Conservation (phyloP, 2,329 filamentous ascomycete genomes). For the Colletotrichum lini region DNA sequence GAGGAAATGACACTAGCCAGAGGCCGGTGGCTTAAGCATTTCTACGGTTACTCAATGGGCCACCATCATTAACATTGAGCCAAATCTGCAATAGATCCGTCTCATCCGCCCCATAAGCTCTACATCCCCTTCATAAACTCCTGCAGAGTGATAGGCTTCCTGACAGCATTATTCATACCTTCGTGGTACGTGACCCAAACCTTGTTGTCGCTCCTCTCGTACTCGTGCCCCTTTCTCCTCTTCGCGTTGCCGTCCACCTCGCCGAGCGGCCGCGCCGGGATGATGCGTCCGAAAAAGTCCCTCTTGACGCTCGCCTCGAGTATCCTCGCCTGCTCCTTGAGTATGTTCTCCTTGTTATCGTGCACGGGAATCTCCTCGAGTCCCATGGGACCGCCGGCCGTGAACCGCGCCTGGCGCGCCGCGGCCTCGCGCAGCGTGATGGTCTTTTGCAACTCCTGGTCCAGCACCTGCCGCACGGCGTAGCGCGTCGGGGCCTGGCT, state of each 20-base stretch:
- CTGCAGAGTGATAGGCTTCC: slow-evolving; percentile 85
- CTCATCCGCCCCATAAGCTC: not conserved
- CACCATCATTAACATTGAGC: not conserved
- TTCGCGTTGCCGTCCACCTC: slow-evolving; percentile 58
- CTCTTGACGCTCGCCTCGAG: slow-evolving; percentile 68
- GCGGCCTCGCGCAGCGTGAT: slow-evolving; percentile 76
- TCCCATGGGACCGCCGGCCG: slow-evolving; percentile 54
- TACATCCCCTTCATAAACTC: slow-evolving; percentile 82
- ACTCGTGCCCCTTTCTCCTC: slow-evolving; percentile 46
- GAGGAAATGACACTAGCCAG: too few species aligned
- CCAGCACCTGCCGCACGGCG: slow-evolving; percentile 91
- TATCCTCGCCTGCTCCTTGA: slow-evolving; percentile 51
- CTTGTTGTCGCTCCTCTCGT: slow-evolving; percentile 58
- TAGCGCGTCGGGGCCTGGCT: slow-evolving; percentile 85
- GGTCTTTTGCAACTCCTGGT: slow-evolving; percentile 88
- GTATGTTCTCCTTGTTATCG: slow-evolving; percentile 57
- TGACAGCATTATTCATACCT: slow-evolving; percentile 91
- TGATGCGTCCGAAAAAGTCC: slow-evolving; percentile 88
- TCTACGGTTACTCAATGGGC: not conserved
- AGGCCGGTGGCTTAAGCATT: too few species aligned
- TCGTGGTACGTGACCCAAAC: slow-evolving; percentile 94
- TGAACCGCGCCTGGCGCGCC: slow-evolving; percentile 75
- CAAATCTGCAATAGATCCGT: not conserved
- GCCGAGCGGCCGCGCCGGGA: slow-evolving; percentile 61
- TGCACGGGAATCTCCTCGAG: slow-evolving; percentile 46